These are phyloP conservation scores for Pholiota adiposa DNA, from an alignment of 1,284 basidiomycete species.

Conservation along the genomic window DNA sequence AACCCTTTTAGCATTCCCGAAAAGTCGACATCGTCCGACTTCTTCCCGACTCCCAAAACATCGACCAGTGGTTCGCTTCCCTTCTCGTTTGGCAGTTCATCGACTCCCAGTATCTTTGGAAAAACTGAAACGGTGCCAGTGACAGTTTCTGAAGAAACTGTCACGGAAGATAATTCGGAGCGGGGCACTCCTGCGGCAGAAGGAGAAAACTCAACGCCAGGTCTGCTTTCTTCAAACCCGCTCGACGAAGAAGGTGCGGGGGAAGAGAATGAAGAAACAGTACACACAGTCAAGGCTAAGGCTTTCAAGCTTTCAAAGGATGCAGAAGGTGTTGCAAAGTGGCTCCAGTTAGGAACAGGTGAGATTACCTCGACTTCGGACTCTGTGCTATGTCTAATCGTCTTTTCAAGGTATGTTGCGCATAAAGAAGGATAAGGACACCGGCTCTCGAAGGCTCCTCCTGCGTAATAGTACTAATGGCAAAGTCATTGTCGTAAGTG, in stretches of 20 bases:
- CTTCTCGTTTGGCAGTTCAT: constrained; percentile 14
- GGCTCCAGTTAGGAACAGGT: constrained; percentile 69
- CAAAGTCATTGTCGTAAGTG: constrained; percentile 70
- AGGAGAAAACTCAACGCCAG: constrained; percentile 17
- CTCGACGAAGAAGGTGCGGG: constrained; percentile 78
- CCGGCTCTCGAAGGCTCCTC: constrained; percentile 56
- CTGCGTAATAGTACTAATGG: constrained; percentile 74
- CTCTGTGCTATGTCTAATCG: not conserved
- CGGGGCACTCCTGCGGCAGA: constrained; percentile 35
- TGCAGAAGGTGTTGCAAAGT: constrained; percentile 54
- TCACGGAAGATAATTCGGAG: constrained; percentile 24
- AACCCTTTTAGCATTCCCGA: constrained; percentile 15
- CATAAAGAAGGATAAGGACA: constrained; percentile 73
- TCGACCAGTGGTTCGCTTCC: not conserved
- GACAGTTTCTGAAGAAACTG: constrained; percentile 12
- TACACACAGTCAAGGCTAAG: constrained; percentile 63
- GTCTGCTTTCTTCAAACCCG: constrained; percentile 41
- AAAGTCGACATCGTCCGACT: constrained; percentile 6
- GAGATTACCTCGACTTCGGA: constrained; percentile 26
- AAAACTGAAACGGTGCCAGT: constrained; percentile 33
- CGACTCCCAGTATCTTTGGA: constrained; percentile 41
- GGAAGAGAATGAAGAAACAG: constrained; percentile 82
- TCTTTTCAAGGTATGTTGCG: constrained; percentile 57
- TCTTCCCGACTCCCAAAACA: constrained; percentile 8
- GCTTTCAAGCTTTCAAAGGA: constrained; percentile 64